Conservation (phyloP, 495 filamentous ascomycete species). For the Lophiostoma macrostomum region DNA sequence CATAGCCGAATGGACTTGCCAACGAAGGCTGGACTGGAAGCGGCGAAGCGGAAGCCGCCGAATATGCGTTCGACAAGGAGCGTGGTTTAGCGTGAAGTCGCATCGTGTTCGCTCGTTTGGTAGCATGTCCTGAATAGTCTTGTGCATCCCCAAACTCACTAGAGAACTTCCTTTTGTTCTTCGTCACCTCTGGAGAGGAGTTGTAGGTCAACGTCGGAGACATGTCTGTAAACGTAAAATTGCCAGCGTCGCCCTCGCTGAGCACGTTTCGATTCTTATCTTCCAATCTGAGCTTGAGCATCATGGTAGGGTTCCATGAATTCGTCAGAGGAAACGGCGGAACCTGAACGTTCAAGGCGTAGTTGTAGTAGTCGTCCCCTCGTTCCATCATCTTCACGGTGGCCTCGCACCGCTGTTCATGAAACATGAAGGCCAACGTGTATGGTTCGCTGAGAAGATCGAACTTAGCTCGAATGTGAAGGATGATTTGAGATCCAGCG, state of each 20-base stretch:
- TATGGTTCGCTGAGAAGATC: slow-evolving; percentile 59
- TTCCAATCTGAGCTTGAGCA: slow-evolving; percentile 70
- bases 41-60: slow-evolving; percentile 28
- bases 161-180: slow-evolving; percentile 57
- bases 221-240: slow-evolving; percentile 68
- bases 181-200: slow-evolving; percentile 38
- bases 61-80: slow-evolving; percentile 40
- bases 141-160: slow-evolving; percentile 49
- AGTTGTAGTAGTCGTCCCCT: slow-evolving; percentile 61
- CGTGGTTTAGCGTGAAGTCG: slow-evolving; percentile 45
- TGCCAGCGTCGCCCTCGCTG: slow-evolving; percentile 65
- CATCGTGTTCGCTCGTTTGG: slow-evolving; percentile 49
- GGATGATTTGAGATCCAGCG: slow-evolving; percentile 63
- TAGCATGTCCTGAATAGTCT: slow-evolving; percentile 39
- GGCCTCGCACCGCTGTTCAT: slow-evolving; percentile 62
- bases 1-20: slow-evolving; percentile 30
- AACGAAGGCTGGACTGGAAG: slow-evolving; percentile 28
- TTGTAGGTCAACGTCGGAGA: slow-evolving; percentile 31
- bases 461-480: slow-evolving; percentile 71
- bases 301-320: slow-evolving; percentile 63
- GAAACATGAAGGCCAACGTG: slow-evolving; percentile 70
- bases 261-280: slow-evolving; percentile 59
- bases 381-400: slow-evolving; percentile 59
- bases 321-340: slow-evolving; percentile 68
- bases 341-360: slow-evolving; percentile 68